Evolutionary conservation across 1,139 yeast genomes (phyloP).

Genomic region (Hansenula lynferdii): DNA sequence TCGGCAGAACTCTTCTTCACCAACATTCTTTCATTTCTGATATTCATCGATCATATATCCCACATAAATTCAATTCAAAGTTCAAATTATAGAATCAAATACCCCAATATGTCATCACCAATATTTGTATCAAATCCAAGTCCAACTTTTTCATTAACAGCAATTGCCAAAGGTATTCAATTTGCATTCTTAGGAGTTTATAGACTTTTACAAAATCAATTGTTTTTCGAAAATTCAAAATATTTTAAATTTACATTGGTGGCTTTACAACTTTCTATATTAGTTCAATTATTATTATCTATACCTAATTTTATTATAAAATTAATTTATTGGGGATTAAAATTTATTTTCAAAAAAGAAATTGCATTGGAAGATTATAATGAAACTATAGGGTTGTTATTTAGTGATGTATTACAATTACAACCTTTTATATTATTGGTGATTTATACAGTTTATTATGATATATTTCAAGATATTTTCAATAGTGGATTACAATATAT

Average conservation of each 20-base stretch:
- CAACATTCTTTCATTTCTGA: no score
- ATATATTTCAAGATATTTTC: slow-evolving; percentile 12
- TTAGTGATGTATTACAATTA: slow-evolving; percentile 7
- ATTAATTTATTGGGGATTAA: not conserved
- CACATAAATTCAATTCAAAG: no score
- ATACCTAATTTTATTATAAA: not conserved
- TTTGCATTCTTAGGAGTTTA: slow-evolving; percentile 14
- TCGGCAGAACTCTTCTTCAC: no score
- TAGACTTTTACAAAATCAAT: slow-evolving; percentile 12
- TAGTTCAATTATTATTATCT: slow-evolving; percentile 2
- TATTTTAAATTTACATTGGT: slow-evolving; percentile 9
- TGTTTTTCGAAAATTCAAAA: slow-evolving; percentile 9
- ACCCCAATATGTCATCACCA: slow-evolving; percentile 19
- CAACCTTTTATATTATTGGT: slow-evolving; percentile 5
- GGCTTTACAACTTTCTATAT: slow-evolving; percentile 8
- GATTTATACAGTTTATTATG: slow-evolving; percentile 7
- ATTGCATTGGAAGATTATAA: not conserved
- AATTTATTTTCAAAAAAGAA: not conserved
- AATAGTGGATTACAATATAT: slow-evolving; percentile 10
- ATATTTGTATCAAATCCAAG: slow-evolving; percentile 14
- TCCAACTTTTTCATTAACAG: slow-evolving; percentile 5
- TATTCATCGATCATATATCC: no score
- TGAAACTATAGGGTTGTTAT: not conserved
- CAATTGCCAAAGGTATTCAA: slow-evolving; percentile 14
- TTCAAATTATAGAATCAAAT: no score